Conservation (phyloP, 2,329 filamentous ascomycete genomes). For the Pseudogymnoascus sp. region DNA sequence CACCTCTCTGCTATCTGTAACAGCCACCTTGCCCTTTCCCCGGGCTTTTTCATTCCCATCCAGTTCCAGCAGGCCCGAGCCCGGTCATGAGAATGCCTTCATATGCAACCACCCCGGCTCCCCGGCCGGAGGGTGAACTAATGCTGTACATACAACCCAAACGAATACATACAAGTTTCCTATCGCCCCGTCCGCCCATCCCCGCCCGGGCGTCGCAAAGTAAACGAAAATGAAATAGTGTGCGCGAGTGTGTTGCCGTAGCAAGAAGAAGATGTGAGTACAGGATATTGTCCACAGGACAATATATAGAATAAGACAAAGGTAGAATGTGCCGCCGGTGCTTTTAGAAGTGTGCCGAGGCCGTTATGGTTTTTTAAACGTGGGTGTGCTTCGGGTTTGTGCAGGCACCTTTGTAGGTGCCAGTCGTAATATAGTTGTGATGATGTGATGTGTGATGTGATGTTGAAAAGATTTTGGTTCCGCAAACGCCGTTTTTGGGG, state of each 20-base stretch:
- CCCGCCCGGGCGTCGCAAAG: not conserved
- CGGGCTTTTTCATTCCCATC: not conserved
- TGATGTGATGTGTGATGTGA: not conserved
- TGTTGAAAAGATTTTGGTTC: slow-evolving; percentile 6
- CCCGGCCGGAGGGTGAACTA: not conserved
- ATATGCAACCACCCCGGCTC: not conserved
- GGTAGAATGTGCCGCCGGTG: not conserved
- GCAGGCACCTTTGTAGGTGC: not conserved
- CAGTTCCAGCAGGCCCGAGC: not conserved
- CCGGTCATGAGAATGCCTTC: not conserved
- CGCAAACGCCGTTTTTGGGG: slow-evolving; percentile 10
- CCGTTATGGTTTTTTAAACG: not conserved
- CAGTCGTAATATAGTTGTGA: not conserved
- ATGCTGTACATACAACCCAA: slow-evolving; percentile 9
- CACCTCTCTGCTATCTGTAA: not conserved
- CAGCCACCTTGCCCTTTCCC: not conserved
- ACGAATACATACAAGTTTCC: not conserved
- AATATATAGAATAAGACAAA: not conserved
- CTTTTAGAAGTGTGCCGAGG: not conserved
- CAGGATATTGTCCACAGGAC: not conserved
- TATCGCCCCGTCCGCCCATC: not conserved
- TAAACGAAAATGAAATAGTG: not conserved
- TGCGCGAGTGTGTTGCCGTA: not conserved
- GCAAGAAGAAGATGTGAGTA: not conserved
- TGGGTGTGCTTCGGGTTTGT: slow-evolving; percentile 4